phyloP scores from a whole-genome alignment of 2,329 filamentous ascomycete species.

The Ilyonectria mors-panacis region DNA sequence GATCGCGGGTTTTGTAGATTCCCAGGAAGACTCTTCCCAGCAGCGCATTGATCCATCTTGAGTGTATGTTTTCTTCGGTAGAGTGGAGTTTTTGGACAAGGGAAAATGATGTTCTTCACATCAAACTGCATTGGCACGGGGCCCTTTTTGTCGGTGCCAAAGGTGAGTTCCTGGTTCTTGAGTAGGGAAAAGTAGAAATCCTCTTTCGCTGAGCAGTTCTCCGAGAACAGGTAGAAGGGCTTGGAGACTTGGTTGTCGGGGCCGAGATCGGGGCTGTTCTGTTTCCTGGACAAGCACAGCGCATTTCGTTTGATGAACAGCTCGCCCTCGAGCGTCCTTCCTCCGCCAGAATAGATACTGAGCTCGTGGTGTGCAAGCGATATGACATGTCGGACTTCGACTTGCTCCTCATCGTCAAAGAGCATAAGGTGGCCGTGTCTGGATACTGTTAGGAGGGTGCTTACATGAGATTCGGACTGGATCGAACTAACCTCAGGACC shows the following conservation, averaged over 20 bases:
- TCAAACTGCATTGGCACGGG: constrained; percentile 85
- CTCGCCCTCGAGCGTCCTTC: constrained; percentile 87
- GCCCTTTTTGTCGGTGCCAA: constrained; percentile 66
- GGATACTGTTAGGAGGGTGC: constrained; percentile 30
- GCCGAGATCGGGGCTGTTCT: constrained; percentile 66
- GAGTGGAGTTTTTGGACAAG: constrained; percentile 93
- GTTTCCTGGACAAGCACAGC: constrained; percentile 81
- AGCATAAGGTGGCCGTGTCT: constrained; percentile 97
- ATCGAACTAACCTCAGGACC: constrained; percentile 78
- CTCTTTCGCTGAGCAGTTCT: constrained; percentile 96
- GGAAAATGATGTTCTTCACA: constrained; percentile 86
- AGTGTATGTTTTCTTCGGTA: constrained; percentile 90
- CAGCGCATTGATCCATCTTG: constrained; percentile 93
- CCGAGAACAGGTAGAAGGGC: constrained; percentile 94
- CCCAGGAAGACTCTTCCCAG: constrained; percentile 90
- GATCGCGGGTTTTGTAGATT: constrained; percentile 85
- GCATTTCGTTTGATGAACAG: constrained; percentile 96
- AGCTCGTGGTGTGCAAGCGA: constrained; percentile 91
- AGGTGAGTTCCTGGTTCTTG: constrained; percentile 82
- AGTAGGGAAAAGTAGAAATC: constrained; percentile 97
- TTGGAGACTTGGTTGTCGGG: constrained; percentile 75
- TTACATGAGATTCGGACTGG: constrained; percentile 14
- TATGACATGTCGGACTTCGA: constrained; percentile 96
- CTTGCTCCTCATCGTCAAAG: constrained; percentile 94
- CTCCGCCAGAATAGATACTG: constrained; percentile 86